phyloP scores from a whole-genome alignment of 257 asterid species.

The Gentiana straminea region DNA sequence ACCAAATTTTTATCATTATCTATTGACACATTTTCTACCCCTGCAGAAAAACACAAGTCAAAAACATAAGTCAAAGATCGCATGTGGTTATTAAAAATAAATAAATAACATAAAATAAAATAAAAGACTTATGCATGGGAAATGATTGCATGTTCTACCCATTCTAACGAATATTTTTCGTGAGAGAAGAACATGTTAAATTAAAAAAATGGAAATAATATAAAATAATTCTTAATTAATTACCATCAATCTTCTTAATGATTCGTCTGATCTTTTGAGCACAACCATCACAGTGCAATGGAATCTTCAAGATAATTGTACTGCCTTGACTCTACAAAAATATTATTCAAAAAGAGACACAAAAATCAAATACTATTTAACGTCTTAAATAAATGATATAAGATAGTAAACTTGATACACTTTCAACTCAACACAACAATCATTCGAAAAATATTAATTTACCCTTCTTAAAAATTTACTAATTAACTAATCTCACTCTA shows the following conservation, averaged over 20 bases:
- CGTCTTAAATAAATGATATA: too few species aligned
- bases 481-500: too few species aligned
- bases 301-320: conserved; percentile 60
- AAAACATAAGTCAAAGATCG: background rate
- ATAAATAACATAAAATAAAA: background rate
- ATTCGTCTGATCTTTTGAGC: conserved; percentile 63
- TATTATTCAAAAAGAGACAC: too few species aligned
- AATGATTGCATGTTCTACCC: conserved; percentile 3
- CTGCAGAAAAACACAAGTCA: conserved; percentile 17
- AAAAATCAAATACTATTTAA: too few species aligned
- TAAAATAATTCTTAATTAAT: background rate
- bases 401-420: too few species aligned
- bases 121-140: background rate
- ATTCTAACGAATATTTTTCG: background rate
- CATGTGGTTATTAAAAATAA: background rate
- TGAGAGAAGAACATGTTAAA: background rate
- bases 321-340: conserved; percentile 35
- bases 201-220: background rate
- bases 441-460: too few species aligned
- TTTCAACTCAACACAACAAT: too few species aligned
- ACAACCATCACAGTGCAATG: conserved; percentile 85
- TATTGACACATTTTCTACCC: conserved; percentile 43
- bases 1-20: conserved; percentile 62
- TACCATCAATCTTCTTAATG: conserved; percentile 42
- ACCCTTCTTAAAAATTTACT: too few species aligned